Percentiles rank a stretch among this genome's conserved stretches.
Conservation (phyloP, 2,329 filamentous ascomycete genomes). For the Ophiosphaerella herpotricha region DNA sequence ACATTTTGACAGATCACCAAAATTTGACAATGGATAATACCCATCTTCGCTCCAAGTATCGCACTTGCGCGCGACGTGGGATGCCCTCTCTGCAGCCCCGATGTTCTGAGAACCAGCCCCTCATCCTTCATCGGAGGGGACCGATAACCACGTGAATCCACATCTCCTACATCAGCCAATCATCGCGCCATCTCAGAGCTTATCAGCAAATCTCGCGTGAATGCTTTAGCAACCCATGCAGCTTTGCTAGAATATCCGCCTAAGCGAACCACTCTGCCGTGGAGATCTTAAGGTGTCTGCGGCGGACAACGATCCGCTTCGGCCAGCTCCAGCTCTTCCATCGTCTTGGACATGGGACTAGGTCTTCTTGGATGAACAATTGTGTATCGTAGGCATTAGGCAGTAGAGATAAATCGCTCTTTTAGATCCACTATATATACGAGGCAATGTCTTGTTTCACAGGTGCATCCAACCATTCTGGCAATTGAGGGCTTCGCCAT, state of each 20-base stretch:
- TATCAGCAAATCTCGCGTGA: slow-evolving; percentile 15
- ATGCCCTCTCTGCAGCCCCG: slow-evolving; percentile 17
- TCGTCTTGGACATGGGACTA: slow-evolving; percentile 19
- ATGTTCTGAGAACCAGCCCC: slow-evolving; percentile 1
- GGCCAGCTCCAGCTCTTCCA: slow-evolving; percentile 35
- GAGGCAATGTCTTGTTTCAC: not conserved
- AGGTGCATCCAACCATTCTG: slow-evolving; percentile 1
- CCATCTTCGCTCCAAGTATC: slow-evolving; percentile 7
- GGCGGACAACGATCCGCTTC: slow-evolving; percentile 34
- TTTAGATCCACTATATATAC: slow-evolving; percentile 20
- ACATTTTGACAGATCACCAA: not conserved
- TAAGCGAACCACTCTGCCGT: slow-evolving; percentile 22
- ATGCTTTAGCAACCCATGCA: slow-evolving; percentile 34
- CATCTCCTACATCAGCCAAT: slow-evolving; percentile 25
- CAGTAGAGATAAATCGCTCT: slow-evolving; percentile 27
- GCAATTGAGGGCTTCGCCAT: slow-evolving; percentile 5
- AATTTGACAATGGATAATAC: not conserved
- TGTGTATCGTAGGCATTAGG: slow-evolving; percentile 37
- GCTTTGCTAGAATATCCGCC: slow-evolving; percentile 22
- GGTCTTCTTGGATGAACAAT: slow-evolving; percentile 21
- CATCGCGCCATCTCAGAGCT: slow-evolving; percentile 8
- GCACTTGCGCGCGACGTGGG: slow-evolving; percentile 19
- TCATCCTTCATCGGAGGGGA: slow-evolving; percentile 33
- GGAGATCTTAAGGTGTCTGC: slow-evolving; percentile 27
- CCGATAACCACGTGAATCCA: slow-evolving; percentile 32